Evolutionary conservation across 257 asterid genomes (phyloP).

Genomic region (Solanum pinnatisectum): DNA sequence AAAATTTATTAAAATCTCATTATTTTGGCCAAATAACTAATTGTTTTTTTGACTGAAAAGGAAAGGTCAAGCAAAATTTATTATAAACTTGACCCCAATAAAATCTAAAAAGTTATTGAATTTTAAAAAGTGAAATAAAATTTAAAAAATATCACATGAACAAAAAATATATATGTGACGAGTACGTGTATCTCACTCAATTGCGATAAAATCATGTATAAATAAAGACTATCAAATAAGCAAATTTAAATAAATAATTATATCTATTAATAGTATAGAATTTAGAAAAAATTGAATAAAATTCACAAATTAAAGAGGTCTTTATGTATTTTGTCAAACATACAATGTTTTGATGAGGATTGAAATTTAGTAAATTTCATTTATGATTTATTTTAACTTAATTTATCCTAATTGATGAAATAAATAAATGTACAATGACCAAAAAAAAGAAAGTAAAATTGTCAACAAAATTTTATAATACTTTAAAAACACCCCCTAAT

Average conservation of each 20-base stretch:
- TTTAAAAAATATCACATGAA: background rate
- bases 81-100: too few species aligned
- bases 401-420: background rate
- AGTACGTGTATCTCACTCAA: too few species aligned
- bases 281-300: background rate
- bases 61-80: too few species aligned
- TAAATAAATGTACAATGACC: background rate
- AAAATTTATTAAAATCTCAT: too few species aligned
- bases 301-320: background rate
- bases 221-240: background rate
- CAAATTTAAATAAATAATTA: background rate
- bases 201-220: too few species aligned
- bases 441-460: background rate
- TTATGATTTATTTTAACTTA: background rate
- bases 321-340: background rate
- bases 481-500: background rate
- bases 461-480: background rate
- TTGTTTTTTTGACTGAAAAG: too few species aligned
- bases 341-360: background rate
- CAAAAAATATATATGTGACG: too few species aligned
- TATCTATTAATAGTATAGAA: background rate
- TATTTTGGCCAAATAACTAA: too few species aligned
- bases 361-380: background rate
- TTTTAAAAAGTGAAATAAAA: too few species aligned
- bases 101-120: too few species aligned